These are phyloP conservation scores for Salicornia ramosissima DNA, from an alignment of 148 eudicot species.

Conservation along the genomic window DNA sequence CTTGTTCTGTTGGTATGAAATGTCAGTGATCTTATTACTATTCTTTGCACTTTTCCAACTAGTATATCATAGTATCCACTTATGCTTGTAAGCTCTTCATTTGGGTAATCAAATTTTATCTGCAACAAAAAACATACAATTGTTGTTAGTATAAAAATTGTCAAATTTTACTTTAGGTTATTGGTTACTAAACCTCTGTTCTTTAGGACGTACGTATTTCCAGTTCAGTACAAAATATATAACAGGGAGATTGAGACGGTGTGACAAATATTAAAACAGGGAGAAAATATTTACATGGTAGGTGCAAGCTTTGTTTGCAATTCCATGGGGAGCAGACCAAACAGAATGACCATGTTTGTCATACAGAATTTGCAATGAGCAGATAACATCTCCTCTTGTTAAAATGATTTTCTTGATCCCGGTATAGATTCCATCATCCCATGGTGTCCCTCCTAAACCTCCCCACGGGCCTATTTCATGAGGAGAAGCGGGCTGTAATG, in stretches of 20 bases:
- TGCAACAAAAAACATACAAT: too few species aligned
- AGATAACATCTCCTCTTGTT: constrained; percentile 49
- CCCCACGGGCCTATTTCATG: constrained; percentile 73
- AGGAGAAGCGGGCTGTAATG: constrained; percentile 44
- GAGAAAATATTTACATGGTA: constrained; percentile 21
- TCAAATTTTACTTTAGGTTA: too few species aligned
- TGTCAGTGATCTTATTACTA: constrained; percentile 31
- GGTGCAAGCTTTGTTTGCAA: constrained; percentile 28
- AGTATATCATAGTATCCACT: constrained; percentile 29
- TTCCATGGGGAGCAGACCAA: constrained; percentile 61
- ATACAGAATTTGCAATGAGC: constrained; percentile 61
- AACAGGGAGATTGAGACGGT: background rate
- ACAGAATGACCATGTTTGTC: constrained; percentile 64
- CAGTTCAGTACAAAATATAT: too few species aligned
- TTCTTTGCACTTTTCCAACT: constrained; percentile 26
- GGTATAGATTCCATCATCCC: constrained; percentile 67
- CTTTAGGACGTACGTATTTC: too few species aligned
- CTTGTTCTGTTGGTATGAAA: constrained; percentile 34
- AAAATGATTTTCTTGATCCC: constrained; percentile 58
- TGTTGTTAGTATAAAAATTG: too few species aligned
- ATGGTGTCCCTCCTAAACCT: constrained; percentile 64
- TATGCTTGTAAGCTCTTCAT: constrained; percentile 27
- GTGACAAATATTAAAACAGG: background rate
- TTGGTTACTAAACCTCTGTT: too few species aligned
- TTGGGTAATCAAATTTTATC: constrained; percentile 33